A percentile compares a stretch with the other conserved stretches of the same genome.
These are phyloP conservation scores for Pichia paraexigua DNA, from an alignment of 805 yeast species.

Conservation along the genomic window DNA sequence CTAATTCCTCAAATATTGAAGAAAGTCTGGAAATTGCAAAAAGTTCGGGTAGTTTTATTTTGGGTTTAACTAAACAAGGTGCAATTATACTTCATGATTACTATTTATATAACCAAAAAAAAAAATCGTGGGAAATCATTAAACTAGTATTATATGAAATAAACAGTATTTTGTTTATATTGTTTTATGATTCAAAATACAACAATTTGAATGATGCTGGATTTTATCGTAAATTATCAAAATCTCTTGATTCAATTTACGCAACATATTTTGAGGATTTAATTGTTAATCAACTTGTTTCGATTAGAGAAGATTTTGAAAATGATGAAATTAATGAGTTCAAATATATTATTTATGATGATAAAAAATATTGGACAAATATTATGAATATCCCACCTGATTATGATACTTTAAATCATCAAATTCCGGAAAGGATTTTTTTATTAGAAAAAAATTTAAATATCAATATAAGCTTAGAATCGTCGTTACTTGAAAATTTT, in stretches of 20 bases:
- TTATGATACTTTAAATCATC: conserved; percentile 1
- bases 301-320: conserved; percentile 14
- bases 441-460: conserved; percentile 1
- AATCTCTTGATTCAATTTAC: conserved; percentile 18
- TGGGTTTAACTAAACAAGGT: conserved; percentile 20
- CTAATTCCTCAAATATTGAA: not conserved
- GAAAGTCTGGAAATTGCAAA: conserved; percentile 9
- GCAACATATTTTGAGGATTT: conserved; percentile 21
- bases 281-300: conserved; percentile 19
- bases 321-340: conserved; percentile 12
- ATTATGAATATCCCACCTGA: conserved; percentile 22
- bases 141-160: conserved; percentile 24
- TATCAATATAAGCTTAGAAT: not conserved
- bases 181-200: conserved; percentile 13
- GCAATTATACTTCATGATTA: conserved; percentile 12
- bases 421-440: conserved; percentile 5
- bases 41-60: conserved; percentile 20
- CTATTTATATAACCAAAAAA: conserved; percentile 3
- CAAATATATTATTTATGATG: conserved; percentile 19
- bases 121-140: conserved; percentile 2
- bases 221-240: conserved; percentile 12
- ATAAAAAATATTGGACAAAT: conserved; percentile 18
- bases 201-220: not conserved
- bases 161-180: conserved; percentile 22
- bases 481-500: not conserved